Percentiles rank a stretch among this genome's conserved stretches.
phyloP scores from a whole-genome alignment of 768 basidiomycete genomes.

The Phlebiopsis flavidoalba region DNA sequence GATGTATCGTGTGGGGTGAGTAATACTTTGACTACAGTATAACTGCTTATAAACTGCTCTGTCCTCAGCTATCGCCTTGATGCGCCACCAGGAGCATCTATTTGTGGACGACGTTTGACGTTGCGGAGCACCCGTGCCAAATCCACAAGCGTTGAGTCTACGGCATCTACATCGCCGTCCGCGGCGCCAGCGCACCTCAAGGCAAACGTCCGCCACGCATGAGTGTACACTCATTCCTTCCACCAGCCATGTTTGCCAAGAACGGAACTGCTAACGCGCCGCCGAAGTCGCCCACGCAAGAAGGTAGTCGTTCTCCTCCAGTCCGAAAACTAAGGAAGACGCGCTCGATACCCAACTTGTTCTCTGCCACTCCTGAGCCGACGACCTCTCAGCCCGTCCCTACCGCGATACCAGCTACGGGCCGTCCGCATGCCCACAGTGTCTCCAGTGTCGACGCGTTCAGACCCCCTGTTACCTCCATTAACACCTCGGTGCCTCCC shows the following conservation, averaged over 20 bases:
- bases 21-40: slow-evolving; percentile 11
- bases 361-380: slow-evolving; percentile 13
- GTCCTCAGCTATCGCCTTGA: no score
- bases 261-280: slow-evolving; percentile 20
- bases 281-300: slow-evolving; percentile 11
- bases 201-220: slow-evolving; percentile 56
- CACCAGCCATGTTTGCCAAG: slow-evolving; percentile 43
- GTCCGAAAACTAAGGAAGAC: slow-evolving; percentile 65
- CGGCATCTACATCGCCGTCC: background rate
- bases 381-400: slow-evolving; percentile 5
- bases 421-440: slow-evolving; percentile 72
- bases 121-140: slow-evolving; percentile 24
- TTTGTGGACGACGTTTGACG: slow-evolving; percentile 46
- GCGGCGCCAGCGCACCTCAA: background rate
- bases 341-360: slow-evolving; percentile 65
- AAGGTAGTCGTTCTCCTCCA: slow-evolving; percentile 27
- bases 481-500: slow-evolving; percentile 16
- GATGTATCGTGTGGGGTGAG: slow-evolving; percentile 76
- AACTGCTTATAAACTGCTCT: slow-evolving; percentile 42
- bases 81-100: slow-evolving; percentile 44
- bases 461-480: slow-evolving; percentile 24
- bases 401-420: slow-evolving; percentile 28
- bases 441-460: slow-evolving; percentile 68
- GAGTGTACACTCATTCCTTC: slow-evolving; percentile 58
- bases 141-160: slow-evolving; percentile 9